phyloP scores from a whole-genome alignment of 306 rosid genomes.

The cucumber (Cucumis sativus) region DNA sequence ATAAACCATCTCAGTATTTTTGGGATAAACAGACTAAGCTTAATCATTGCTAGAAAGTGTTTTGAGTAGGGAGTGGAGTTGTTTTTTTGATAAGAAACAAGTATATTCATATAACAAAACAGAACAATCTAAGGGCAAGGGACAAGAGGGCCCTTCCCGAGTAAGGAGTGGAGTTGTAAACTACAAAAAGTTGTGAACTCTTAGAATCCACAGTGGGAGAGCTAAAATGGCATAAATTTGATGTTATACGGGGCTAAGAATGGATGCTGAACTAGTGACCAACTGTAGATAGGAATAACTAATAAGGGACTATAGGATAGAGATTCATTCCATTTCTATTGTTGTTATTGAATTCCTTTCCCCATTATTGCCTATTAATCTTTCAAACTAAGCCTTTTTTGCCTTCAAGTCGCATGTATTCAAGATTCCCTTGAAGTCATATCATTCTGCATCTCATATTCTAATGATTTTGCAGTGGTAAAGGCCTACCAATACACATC shows the following conservation, averaged over 20 bases:
- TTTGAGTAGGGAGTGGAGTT: too few relatives aligned
- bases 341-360: neutral
- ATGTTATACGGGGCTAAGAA: neutral
- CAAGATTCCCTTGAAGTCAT: neutral
- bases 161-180: too few relatives aligned
- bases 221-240: too few relatives aligned
- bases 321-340: neutral
- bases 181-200: too few relatives aligned
- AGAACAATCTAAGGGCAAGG: too few relatives aligned
- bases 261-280: neutral
- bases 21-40: neutral
- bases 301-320: neutral
- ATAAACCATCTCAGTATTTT: neutral
- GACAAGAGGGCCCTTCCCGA: too few relatives aligned
- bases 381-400: neutral
- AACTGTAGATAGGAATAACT: neutral
- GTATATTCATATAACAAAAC: too few relatives aligned
- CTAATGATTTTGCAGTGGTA: slow-evolving; percentile 40
- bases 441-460: neutral
- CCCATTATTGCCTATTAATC: neutral
- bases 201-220: too few relatives aligned
- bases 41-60: neutral
- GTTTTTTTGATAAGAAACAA: too few relatives aligned
- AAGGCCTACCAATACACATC: slow-evolving; percentile 54
- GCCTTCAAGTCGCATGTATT: neutral